Evolutionary conservation across 1,139 yeast species (phyloP), one percentile per base, ranked within the genome.

Genomic region (Candida glucosophila): DNA sequence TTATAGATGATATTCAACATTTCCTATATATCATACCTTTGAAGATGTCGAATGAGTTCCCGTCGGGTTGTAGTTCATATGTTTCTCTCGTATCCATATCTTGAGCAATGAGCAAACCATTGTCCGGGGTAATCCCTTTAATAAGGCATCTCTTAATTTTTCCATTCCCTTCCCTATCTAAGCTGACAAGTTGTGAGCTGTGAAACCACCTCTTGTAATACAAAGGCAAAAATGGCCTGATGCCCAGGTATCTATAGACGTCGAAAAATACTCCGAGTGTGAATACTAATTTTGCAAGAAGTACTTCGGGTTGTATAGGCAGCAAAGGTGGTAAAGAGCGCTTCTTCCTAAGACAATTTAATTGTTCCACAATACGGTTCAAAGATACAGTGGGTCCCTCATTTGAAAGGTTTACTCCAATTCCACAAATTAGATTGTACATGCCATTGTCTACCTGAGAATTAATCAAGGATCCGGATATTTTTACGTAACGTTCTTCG

Each of bases 11-110:
- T 12, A 15, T n/a, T 16, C 12, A 23, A 18, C 27, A 24, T 46
- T 77, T 78, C 40, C 69, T 75, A 32, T 85, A 81, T n/a, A 92
- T 79, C 36, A 92, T 59, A 0, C 98, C 97, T 41, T 72, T 80
- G 58, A 90, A 80, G 63, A 92, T 88, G 47, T 92, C 98, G 47
- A 92, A 92, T 2, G 96, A 83, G 49, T 92, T 92, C 1, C 98
- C 98, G 49, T 92, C 98, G 0, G 99, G 98, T 48, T 86, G 97
- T 25, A 92, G 57, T 40, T 83, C 80, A 38, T 68, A 75, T 3
- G 48, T 53, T 20, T 60, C 65, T 1, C 83, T 80, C 3, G 74
- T 71, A 23, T 61, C 63, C 5, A 74, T 52, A 38, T 82, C 95
- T 32, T 73, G 74, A 2, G 83, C 98, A 14, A 77, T 55, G 31